Percentiles rank a stretch among this genome's conserved stretches.
phyloP scores from a whole-genome alignment of 106 monocot species.

The Dendrobium chrysotoxum region DNA sequence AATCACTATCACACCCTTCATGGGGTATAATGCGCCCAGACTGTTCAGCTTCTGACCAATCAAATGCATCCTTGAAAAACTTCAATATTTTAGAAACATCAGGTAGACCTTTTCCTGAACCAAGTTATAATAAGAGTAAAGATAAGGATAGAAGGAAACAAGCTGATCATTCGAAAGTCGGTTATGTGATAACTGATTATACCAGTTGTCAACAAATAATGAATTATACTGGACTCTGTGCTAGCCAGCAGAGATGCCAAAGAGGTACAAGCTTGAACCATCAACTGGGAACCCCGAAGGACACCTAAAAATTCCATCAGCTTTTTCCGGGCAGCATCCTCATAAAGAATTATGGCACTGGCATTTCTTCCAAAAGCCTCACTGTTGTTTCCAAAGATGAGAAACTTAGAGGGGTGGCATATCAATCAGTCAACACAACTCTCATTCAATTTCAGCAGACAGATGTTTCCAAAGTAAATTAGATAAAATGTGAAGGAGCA shows the following conservation, averaged over 20 bases:
- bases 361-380: slow-evolving; percentile 72
- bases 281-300: slow-evolving; percentile 70
- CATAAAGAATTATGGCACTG: slow-evolving; percentile 72
- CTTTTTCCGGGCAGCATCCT: slow-evolving; percentile 79
- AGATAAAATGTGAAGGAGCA: neutral
- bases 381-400: slow-evolving; percentile 29
- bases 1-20: slow-evolving; percentile 76
- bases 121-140: neutral
- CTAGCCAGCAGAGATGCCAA: slow-evolving; percentile 34
- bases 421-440: neutral
- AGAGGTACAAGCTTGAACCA: slow-evolving; percentile 76
- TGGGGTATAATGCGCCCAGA: slow-evolving; percentile 79
- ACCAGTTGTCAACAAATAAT: slow-evolving; percentile 81
- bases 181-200: neutral
- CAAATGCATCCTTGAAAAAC: slow-evolving; percentile 86
- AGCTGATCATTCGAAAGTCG: neutral
- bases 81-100: slow-evolving; percentile 46
- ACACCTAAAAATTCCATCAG: slow-evolving; percentile 72
- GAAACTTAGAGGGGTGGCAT: neutral
- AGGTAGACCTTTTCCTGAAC: slow-evolving; percentile 73
- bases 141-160: slow-evolving; percentile 1
- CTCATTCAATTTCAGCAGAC: neutral
- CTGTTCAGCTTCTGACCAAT: slow-evolving; percentile 85
- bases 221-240: slow-evolving; percentile 43
- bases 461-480: neutral